Evolutionary conservation across 2,329 filamentous ascomycete genomes (phyloP).

Genomic region (Sordariomycetes sp.): DNA sequence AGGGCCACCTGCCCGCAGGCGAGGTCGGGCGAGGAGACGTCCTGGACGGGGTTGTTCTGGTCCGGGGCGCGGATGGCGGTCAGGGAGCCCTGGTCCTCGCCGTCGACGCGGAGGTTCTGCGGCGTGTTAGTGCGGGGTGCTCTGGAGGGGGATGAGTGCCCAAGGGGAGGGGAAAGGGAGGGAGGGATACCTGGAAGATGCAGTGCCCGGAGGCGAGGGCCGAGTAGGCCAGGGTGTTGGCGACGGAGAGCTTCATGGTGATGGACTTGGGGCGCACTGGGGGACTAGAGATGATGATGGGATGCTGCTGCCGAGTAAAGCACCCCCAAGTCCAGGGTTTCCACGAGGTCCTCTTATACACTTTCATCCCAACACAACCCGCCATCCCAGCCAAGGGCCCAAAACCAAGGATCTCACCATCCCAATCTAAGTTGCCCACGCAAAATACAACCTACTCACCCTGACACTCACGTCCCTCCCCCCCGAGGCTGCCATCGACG

Average conservation of each 20-base stretch:
- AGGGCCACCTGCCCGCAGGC: slow-evolving; percentile 34
- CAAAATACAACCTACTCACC: too few relatives aligned
- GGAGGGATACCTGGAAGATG: slow-evolving; percentile 25
- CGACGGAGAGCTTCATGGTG: slow-evolving; percentile 1
- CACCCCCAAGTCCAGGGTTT: too few relatives aligned
- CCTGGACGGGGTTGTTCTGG: slow-evolving; percentile 41
- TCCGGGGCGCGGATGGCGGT: slow-evolving; percentile 37
- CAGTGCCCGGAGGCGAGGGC: slow-evolving; percentile 25
- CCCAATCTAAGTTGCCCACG: too few relatives aligned
- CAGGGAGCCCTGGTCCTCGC: slow-evolving; percentile 35
- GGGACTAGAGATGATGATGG: neutral
- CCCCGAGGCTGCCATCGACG: neutral
- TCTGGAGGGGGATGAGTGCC: neutral
- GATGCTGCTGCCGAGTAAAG: neutral
- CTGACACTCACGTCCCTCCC: too few relatives aligned
- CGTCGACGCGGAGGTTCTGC: slow-evolving; percentile 30
- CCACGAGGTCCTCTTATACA: too few relatives aligned
- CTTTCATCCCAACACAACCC: too few relatives aligned
- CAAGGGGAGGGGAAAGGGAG: neutral
- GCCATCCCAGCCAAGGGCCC: too few relatives aligned
- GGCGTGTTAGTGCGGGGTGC: neutral
- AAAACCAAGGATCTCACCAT: too few relatives aligned
- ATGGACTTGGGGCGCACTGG: neutral
- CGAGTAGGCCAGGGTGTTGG: slow-evolving; percentile 7
- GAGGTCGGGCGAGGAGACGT: slow-evolving; percentile 36